Percentiles rank a stretch among this genome's conserved stretches.
Evolutionary conservation across 1,284 basidiomycete species (phyloP).

Genomic region (Sutorius eximius): DNA sequence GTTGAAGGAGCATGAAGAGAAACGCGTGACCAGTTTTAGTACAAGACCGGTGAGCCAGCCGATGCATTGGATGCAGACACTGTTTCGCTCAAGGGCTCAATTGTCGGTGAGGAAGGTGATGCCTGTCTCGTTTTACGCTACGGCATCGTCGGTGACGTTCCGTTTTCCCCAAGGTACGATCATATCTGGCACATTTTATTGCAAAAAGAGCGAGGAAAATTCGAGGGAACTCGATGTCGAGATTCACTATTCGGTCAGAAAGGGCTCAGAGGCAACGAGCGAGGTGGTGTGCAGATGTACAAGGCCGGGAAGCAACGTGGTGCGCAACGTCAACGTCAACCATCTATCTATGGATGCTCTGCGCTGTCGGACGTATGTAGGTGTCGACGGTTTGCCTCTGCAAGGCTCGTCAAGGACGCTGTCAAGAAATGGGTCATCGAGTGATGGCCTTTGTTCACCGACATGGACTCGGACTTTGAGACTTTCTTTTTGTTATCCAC

Average conservation of each 20-base stretch:
- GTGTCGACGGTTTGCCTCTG: too few relatives aligned
- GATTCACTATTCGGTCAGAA: constrained; percentile 76
- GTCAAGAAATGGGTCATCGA: too few relatives aligned
- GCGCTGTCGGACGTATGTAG: too few relatives aligned
- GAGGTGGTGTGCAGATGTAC: constrained; percentile 72
- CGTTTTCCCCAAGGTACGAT: constrained; percentile 48
- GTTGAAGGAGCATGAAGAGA: too few relatives aligned
- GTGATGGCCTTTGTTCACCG: too few relatives aligned
- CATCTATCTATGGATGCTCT: too few relatives aligned
- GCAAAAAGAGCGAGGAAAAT: constrained; percentile 80
- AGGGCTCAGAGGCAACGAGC: constrained; percentile 32
- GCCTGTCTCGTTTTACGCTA: not conserved
- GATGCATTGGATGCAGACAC: constrained; percentile 98
- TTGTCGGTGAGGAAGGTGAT: constrained; percentile 72
- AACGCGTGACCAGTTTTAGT: constrained; percentile 80
- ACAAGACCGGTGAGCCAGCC: constrained; percentile 85
- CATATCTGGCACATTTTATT: constrained; percentile 82
- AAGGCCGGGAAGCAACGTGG: constrained; percentile 68
- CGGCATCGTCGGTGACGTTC: not conserved
- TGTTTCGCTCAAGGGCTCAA: constrained; percentile 82
- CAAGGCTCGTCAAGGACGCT: too few relatives aligned
- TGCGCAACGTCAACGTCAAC: too few relatives aligned
- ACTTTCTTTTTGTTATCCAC: too few relatives aligned
- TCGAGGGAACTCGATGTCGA: constrained; percentile 90
- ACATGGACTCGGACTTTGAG: too few relatives aligned